Base-by-base conservation (phyloP, 2,329 filamentous ascomycete genomes). In the Onygenales sp. region DNA sequence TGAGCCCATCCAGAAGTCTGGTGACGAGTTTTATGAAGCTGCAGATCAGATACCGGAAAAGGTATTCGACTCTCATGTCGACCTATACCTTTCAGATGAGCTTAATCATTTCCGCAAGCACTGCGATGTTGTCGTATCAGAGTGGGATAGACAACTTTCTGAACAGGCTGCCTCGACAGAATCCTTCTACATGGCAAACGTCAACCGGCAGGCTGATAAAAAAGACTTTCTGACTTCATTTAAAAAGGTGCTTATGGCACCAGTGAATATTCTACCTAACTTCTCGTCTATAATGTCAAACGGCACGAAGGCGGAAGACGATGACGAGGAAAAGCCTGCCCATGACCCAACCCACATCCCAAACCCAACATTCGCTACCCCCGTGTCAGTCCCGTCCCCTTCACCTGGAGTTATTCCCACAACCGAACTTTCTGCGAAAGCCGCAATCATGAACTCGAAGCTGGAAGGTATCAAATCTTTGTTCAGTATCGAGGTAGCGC, bases 241-340 rank as follows among this genome's bases (percentile, higher is more conserved):
- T 77, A 96, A 90, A 66, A 97, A 97, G 69, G 93, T 98, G 7
- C 88, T 98, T 59, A 96, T 98, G 91, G 94, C 95, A 84, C 93
- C 93, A 2, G 92, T 98, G 48, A 95, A 88, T 51, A 92, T 90
- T 7, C 75, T 97, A 3, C 88, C 89, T 1, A 84, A 80, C 46
- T 81, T 88, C 58, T 75, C 80, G 5, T 73, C 81, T 75, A n/a
- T 78, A 78, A 52, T 88, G 83, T 63, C 77, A 72, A 56, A 70
- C 69, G 65, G 63, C 39, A 7, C 61, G 8, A 69, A 66, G 52
- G 46, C 58, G 0, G 63, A 62, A 8, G 57, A 59, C 5, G 58
- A 61, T 13, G 59, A 60, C 31, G 62, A 63, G 37, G 54, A 62
- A 17, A 57, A 61, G 4, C 55, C 57, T 32, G 52, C 53, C 14